A percentile compares a stretch with the other conserved stretches of the same genome.
phyloP scores from a whole-genome alignment of 305 asterid genomes.

The Plantago lanceolata region DNA sequence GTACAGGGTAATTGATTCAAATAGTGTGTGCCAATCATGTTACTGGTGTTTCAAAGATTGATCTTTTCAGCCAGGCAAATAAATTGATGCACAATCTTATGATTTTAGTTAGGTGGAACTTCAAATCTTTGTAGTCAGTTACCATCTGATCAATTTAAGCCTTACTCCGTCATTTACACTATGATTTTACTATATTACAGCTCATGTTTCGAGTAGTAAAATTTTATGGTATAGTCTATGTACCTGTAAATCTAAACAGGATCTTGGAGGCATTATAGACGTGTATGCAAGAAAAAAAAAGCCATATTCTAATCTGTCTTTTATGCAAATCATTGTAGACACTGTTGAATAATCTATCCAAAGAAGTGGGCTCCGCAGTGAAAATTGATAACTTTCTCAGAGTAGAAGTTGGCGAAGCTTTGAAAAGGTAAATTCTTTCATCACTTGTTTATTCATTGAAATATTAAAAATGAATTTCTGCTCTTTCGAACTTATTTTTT shows the following conservation, averaged over 20 bases:
- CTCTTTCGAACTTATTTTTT: not conserved
- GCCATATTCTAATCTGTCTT: constrained; percentile 17
- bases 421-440: constrained; percentile 48
- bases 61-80: too few species aligned
- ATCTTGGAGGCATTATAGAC: not conserved
- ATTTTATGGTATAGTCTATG: too few species aligned
- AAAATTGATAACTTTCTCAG: constrained; percentile 67
- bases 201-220: too few species aligned
- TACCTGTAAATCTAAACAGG: not conserved
- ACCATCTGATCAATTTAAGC: too few species aligned
- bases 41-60: too few species aligned
- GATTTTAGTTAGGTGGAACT: too few species aligned
- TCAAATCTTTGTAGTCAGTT: too few species aligned
- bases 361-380: constrained; percentile 82
- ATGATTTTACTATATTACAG: too few species aligned
- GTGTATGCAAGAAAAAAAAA: not conserved
- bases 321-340: constrained; percentile 45
- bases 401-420: constrained; percentile 92
- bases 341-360: constrained; percentile 60
- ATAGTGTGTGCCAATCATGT: too few species aligned
- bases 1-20: too few species aligned
- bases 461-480: not conserved
- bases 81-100: too few species aligned
- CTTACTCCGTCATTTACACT: too few species aligned
- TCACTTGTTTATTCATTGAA: constrained; percentile 11